Conservation (phyloP, 208 protist genomes). For the Leishmania turanica region DNA sequence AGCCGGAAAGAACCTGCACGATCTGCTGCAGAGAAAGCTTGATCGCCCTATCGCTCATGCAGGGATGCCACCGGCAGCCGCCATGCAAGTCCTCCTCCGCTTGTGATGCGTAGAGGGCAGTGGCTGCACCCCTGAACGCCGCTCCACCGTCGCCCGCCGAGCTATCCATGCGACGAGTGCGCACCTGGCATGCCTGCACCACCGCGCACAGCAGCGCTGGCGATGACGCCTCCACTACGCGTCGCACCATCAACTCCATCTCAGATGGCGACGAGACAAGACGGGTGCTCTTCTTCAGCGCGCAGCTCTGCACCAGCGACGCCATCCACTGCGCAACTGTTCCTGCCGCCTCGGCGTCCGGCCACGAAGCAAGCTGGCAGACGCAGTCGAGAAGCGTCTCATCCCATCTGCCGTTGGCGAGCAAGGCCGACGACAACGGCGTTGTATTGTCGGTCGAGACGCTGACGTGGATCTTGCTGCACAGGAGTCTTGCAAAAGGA, state of each 20-base stretch:
- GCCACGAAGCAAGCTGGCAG: conserved; percentile 11
- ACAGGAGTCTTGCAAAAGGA: conserved; percentile 1
- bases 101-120: neutral
- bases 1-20: conserved; percentile 31
- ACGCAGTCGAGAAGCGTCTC: conserved; percentile 15
- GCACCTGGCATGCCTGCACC: conserved; percentile 7
- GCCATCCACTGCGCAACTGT: conserved; percentile 7
- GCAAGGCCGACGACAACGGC: neutral
- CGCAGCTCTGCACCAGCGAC: neutral
- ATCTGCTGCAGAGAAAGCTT: conserved; percentile 57
- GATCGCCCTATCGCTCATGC: conserved; percentile 30
- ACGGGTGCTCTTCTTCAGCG: neutral
- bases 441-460: neutral
- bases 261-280: neutral
- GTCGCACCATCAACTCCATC: conserved; percentile 11
- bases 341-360: conserved; percentile 6
- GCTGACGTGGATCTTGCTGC: neutral
- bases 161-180: neutral
- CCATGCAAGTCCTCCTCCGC: conserved; percentile 15
- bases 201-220: conserved; percentile 11
- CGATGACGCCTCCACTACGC: conserved; percentile 19
- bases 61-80: conserved; percentile 27
- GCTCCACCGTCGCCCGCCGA: neutral
- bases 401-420: neutral
- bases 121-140: neutral